These are phyloP conservation scores for Ascochyta viciae-villosae DNA, from an alignment of 2,329 filamentous ascomycete genomes.

Conservation along the genomic window DNA sequence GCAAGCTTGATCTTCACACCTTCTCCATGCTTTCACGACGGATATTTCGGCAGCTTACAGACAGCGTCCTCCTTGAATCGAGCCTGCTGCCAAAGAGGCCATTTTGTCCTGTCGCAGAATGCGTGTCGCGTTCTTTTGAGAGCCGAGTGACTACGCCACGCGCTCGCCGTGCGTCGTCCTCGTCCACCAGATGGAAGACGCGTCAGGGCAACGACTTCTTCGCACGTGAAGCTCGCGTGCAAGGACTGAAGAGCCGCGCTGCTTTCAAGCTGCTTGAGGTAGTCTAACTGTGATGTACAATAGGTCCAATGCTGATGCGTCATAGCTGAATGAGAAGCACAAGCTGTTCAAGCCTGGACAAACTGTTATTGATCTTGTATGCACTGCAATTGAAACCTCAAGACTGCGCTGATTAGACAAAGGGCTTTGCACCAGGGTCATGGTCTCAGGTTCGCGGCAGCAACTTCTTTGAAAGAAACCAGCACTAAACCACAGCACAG, in stretches of 20 bases:
- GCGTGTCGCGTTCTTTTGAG: conserved; percentile 16
- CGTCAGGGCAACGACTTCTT: conserved; percentile 78
- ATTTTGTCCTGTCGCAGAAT: conserved; percentile 26
- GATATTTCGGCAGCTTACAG: conserved; percentile 46
- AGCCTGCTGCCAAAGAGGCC: conserved; percentile 1
- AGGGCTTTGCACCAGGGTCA: conserved; percentile 76
- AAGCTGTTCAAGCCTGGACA: conserved; percentile 79
- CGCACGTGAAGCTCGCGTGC: conserved; percentile 76
- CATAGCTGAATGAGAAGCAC: conserved; percentile 81
- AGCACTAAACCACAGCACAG: conserved; percentile 52
- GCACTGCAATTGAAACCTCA: background rate
- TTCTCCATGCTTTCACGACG: conserved; percentile 47
- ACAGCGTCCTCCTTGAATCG: conserved; percentile 39
- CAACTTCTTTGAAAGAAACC: background rate
- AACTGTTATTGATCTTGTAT: conserved; percentile 87
- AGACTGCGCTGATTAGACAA: conserved; percentile 23
- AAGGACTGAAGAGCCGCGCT: conserved; percentile 85
- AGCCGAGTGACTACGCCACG: conserved; percentile 6
- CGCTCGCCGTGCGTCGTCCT: conserved; percentile 42
- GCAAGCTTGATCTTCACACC: conserved; percentile 12
- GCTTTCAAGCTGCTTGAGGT: conserved; percentile 94
- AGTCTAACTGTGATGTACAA: conserved; percentile 2
- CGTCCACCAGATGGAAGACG: conserved; percentile 79
- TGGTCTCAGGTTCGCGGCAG: conserved; percentile 62
- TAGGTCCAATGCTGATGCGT: conserved; percentile 22